Base-by-base conservation (phyloP, 139 green algal species). In the Chlamydomonas incerta region DNA sequence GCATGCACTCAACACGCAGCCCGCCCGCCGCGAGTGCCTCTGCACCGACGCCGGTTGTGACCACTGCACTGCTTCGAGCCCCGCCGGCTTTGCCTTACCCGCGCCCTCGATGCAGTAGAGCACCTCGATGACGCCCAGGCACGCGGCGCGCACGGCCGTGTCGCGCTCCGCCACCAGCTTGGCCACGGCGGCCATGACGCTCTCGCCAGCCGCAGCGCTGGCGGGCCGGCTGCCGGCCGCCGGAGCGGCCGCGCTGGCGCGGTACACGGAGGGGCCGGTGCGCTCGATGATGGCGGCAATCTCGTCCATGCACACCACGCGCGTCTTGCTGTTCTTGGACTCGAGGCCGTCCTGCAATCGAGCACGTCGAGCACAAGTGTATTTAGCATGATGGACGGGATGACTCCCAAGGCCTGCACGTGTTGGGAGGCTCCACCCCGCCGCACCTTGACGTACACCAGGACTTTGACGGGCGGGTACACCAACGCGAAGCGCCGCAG, bases 281-380 rank as follows among this genome's bases (percentile, higher is more conserved):
- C 83, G 82, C 26, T 96, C 93, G 14, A 98, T 89, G 4, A 95
- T 87, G 35, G 50, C 83, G 0, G 68, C 93, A 11, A 99, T 90
- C 87, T 97, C 94, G 82, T 99, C 97, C 35, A 93, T 88, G 86
- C 93, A 98, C 74, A 96, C 94, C 47, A 98, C 90, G 34, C 95
- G 93, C 3, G 96, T 99, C 74, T 96, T 94, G 84, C 95, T 97
- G 90, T 97, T 98, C 89, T 99, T 99, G 79, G 95, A 97, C 37
- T 89, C 82, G 37, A 98, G 79, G 50, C 95, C 96, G 37, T 96
- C 92, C 35, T 92, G 55, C 55, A 24, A n/a, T n/a, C n/a, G n/a
- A n/a, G n/a, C n/a, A n/a, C n/a, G n/a, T n/a, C n/a, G n/a, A n/a
- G n/a, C n/a, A n/a, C n/a, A n/a, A n/a, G n/a, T n/a, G n/a, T n/a